phyloP scores from a whole-genome alignment of 2,329 filamentous ascomycete species.

The Pseudofabraea citricarpa region DNA sequence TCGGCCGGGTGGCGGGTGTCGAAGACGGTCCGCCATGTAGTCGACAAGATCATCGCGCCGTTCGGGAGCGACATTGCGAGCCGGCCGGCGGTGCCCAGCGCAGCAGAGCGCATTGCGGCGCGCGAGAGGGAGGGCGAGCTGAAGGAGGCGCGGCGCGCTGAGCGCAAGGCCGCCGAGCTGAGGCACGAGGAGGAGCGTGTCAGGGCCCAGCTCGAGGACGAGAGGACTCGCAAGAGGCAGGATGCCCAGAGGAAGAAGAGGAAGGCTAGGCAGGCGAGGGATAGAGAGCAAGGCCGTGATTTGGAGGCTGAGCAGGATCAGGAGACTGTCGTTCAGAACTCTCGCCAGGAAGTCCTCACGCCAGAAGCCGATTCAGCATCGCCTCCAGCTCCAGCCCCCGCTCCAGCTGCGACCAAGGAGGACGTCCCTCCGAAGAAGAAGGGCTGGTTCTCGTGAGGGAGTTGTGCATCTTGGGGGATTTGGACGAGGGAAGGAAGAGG shows the following conservation, averaged over 20 bases:
- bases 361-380: too few species aligned
- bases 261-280: constrained; percentile 5
- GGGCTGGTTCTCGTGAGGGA: background rate
- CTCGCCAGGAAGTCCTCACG: too few species aligned
- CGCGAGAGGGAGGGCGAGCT: constrained; percentile 50
- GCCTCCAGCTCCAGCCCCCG: too few species aligned
- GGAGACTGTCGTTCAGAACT: too few species aligned
- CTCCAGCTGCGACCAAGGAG: background rate
- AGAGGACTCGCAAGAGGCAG: constrained; percentile 3
- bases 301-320: too few species aligned
- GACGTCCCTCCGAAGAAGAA: background rate
- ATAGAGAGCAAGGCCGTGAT: background rate
- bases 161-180: constrained; percentile 23
- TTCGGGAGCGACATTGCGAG: constrained; percentile 58
- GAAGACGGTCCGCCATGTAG: constrained; percentile 66
- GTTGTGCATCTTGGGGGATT: too few species aligned
- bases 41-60: constrained; percentile 70
- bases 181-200: constrained; percentile 7
- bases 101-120: constrained; percentile 54
- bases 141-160: constrained; percentile 21
- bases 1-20: constrained; percentile 60
- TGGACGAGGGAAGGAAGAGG: too few species aligned
- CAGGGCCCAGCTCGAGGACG: constrained; percentile 9
- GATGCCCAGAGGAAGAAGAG: constrained; percentile 14
- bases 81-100: constrained; percentile 60